These are phyloP conservation scores for Colletotrichum eremochloae DNA, from an alignment of 2,329 filamentous ascomycete genomes.

Conservation along the genomic window DNA sequence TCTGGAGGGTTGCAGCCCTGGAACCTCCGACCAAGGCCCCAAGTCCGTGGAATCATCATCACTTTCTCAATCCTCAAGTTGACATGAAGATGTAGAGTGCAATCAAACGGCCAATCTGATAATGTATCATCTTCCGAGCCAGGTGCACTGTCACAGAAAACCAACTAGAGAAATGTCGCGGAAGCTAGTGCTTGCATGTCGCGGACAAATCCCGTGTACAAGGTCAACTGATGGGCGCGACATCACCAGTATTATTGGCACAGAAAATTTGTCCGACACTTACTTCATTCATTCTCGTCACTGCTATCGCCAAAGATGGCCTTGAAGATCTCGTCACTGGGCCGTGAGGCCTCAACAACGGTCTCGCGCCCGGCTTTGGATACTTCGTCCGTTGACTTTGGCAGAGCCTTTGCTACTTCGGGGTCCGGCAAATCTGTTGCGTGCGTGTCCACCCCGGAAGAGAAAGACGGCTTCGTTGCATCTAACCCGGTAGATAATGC, in stretches of 20 bases:
- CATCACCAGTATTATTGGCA: background rate
- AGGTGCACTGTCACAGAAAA: background rate
- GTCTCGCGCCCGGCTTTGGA: slow-evolving; percentile 34
- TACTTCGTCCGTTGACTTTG: slow-evolving; percentile 2
- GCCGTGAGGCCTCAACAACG: slow-evolving; percentile 11
- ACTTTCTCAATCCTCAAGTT: background rate
- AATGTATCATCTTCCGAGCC: background rate
- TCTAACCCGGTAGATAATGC: background rate
- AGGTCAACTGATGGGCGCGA: background rate
- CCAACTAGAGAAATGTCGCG: background rate
- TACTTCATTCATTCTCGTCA: slow-evolving; percentile 63
- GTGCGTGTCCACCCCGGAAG: background rate
- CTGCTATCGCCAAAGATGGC: slow-evolving; percentile 95
- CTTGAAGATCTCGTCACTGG: slow-evolving; percentile 72
- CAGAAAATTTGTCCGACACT: slow-evolving; percentile 1
- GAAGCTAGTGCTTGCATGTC: background rate
- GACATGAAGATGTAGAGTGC: background rate
- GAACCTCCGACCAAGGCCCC: background rate
- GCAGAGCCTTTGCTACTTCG: background rate
- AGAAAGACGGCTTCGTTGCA: background rate
- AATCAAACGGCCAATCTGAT: background rate
- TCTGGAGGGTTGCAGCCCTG: background rate
- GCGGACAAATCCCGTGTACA: too few relatives aligned
- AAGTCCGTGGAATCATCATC: background rate
- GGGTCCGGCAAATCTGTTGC: background rate